Evolutionary conservation across 1,284 basidiomycete species (phyloP), one percentile per base, ranked within the genome.

Genomic region (Sphaerobolus stellatus): DNA sequence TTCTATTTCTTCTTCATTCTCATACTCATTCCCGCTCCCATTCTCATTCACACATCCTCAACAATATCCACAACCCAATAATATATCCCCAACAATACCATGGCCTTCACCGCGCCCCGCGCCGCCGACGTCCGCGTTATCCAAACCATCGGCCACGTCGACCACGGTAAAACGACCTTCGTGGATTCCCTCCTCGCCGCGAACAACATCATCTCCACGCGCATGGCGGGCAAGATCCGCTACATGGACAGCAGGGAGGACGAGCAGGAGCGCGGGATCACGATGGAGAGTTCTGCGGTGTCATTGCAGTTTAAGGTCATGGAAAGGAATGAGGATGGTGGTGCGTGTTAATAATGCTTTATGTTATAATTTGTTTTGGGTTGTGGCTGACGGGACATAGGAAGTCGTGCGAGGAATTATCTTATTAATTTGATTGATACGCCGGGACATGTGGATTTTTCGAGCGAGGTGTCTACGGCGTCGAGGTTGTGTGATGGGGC

Each of bases 401-500:
- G 71, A 70, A 76, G 72, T 69, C 67, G 71, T 58, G 70, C 75
- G 54, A 83, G 79, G 70, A 85, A 82, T 20, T 95, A 88, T 70
- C 80, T 86, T 52, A 81, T 95, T 61, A 98, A 98, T 69, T 89
- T 99, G 78, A 96, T 99, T 63, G 97, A 99, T 71, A 99, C 97
- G 1, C 97, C 97, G 3, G 97, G 97, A 2, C 97, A 99, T 73
- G 95, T 99, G 40, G 97, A 99, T 72, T 99, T 99, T 63, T 96
- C 94, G 0, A 92, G 87, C 55, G 97, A 99, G 68, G 97, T 99
- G 0, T 98, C 95, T 0, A 92, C 92, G 1, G 94, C 96, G 9
- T 92, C 93, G 8, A 79, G 96, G 44, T 70, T 99, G 27, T 98
- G 94, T 65, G 97, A 99, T 68, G 97, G 97, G 24, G 94, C 95